Evolutionary conservation across 768 basidiomycete genomes (phyloP).

Genomic region (Lactarius hengduanensis): DNA sequence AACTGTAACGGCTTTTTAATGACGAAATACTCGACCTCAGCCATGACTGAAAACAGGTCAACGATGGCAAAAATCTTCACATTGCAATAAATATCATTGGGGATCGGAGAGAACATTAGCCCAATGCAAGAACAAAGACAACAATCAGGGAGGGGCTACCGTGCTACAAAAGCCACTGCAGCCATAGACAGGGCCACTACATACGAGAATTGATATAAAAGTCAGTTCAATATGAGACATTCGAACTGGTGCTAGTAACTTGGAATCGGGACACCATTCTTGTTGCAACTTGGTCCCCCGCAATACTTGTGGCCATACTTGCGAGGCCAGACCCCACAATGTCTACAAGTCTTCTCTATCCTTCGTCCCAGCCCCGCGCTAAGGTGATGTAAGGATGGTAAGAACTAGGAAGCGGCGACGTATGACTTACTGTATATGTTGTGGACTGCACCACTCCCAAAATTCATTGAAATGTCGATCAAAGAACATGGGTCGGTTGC

Average conservation of each 20-base stretch:
- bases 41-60: no score
- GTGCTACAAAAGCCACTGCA: background rate
- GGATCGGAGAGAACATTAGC: background rate
- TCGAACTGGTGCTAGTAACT: background rate
- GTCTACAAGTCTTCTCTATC: slow-evolving; percentile 2
- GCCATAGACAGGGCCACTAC: background rate
- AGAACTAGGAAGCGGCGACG: background rate
- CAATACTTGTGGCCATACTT: background rate
- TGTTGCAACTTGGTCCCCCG: slow-evolving; percentile 1
- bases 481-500: background rate
- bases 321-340: slow-evolving; percentile 7
- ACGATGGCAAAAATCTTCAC: background rate
- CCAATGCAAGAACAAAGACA: background rate
- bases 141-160: background rate
- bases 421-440: slow-evolving; percentile 9
- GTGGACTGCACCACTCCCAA: slow-evolving; percentile 15
- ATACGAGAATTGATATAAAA: background rate
- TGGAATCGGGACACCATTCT: background rate
- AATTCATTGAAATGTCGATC: background rate
- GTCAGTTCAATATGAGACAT: background rate
- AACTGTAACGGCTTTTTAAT: no score
- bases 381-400: background rate
- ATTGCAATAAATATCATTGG: background rate
- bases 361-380: background rate
- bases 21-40: no score